A percentile compares a stretch with the other conserved stretches of the same genome.
phyloP scores from a whole-genome alignment of 2,329 filamentous ascomycete species.

The Epichloe hybrida region DNA sequence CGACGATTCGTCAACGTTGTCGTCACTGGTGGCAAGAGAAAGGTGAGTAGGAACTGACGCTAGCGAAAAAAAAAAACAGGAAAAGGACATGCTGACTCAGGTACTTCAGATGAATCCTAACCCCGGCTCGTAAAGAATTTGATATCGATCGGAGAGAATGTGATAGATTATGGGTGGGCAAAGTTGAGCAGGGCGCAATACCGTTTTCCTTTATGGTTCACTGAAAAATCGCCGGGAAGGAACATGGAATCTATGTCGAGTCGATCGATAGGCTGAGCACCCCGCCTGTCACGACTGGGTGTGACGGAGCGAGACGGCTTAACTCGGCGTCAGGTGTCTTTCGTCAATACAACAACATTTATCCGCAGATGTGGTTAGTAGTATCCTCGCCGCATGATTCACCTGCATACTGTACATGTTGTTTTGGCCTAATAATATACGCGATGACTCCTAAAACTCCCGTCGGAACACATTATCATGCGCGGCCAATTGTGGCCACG shows the following conservation, averaged over 20 bases:
- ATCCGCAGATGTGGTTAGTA: slow-evolving; percentile 11
- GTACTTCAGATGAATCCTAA: slow-evolving; percentile 67
- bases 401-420: background rate
- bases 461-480: too few species aligned
- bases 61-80: background rate
- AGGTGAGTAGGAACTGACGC: slow-evolving; percentile 44
- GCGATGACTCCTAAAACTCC: background rate
- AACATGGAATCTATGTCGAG: slow-evolving; percentile 22
- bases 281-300: slow-evolving; percentile 14
- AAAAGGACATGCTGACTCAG: slow-evolving; percentile 12
- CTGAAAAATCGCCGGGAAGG: slow-evolving; percentile 16
- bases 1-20: slow-evolving; percentile 98
- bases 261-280: slow-evolving; percentile 22
- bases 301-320: slow-evolving; percentile 25
- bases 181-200: slow-evolving; percentile 3
- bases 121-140: slow-evolving; percentile 49
- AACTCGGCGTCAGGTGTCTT: slow-evolving; percentile 28
- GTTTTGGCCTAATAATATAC: background rate
- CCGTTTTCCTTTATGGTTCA: background rate
- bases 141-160: slow-evolving; percentile 9
- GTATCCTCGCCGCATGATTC: too few species aligned
- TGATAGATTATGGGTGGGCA: slow-evolving; percentile 17
- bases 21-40: slow-evolving; percentile 95
- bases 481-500: too few species aligned
- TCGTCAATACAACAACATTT: slow-evolving; percentile 26